phyloP scores from a whole-genome alignment of 2,329 filamentous ascomycete species.

The Pyrenophora graminea region DNA sequence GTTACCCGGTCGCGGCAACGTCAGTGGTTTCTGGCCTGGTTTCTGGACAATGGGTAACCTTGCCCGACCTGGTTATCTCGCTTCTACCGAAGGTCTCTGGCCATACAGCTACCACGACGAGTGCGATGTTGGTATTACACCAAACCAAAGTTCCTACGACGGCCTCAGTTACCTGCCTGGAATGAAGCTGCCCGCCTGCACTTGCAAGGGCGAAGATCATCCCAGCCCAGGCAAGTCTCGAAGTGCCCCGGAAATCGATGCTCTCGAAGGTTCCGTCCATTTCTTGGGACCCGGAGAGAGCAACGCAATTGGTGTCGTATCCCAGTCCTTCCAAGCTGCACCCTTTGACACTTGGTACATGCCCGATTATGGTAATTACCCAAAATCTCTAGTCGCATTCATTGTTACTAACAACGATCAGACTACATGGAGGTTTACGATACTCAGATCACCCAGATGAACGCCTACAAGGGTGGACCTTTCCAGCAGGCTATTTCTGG shows the following conservation, averaged over 20 bases:
- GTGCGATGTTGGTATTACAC: conserved; percentile 72
- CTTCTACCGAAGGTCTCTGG: conserved; percentile 74
- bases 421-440: conserved; percentile 71
- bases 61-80: conserved; percentile 68
- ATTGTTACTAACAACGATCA: conserved; percentile 29
- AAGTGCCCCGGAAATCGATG: conserved; percentile 73
- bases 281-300: conserved; percentile 55
- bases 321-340: conserved; percentile 69
- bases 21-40: conserved; percentile 73
- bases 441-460: conserved; percentile 56
- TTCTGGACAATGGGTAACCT: conserved; percentile 79
- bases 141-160: conserved; percentile 70
- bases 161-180: conserved; percentile 70
- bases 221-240: conserved; percentile 67
- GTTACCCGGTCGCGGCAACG: conserved; percentile 67
- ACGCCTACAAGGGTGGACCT: conserved; percentile 59
- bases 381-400: background rate
- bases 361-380: conserved; percentile 55
- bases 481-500: conserved; percentile 61
- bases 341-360: conserved; percentile 73
- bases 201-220: conserved; percentile 67
- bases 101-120: conserved; percentile 72
- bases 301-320: conserved; percentile 63
- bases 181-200: conserved; percentile 71
- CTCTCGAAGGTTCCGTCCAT: conserved; percentile 67